Conservation (phyloP, 768 basidiomycete genomes). For the Psilocybe azurescens region DNA sequence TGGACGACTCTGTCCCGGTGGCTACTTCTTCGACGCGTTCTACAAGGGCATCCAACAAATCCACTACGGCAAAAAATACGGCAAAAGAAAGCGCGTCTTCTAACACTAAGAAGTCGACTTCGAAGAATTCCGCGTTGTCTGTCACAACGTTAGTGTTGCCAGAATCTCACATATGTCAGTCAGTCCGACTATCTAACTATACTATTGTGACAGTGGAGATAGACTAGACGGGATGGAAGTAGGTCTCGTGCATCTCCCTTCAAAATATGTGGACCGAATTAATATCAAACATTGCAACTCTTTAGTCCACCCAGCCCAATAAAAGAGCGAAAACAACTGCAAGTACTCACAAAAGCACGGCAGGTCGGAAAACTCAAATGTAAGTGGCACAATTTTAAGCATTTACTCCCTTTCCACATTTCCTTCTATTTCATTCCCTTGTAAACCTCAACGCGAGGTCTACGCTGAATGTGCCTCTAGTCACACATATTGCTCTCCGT, state of each 20-base stretch:
- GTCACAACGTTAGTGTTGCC: neutral
- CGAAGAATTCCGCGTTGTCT: constrained; percentile 2
- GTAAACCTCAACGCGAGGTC: neutral
- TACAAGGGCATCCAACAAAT: constrained; percentile 30
- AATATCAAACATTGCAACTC: neutral
- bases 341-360: constrained; percentile 18
- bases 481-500: neutral
- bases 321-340: constrained; percentile 32
- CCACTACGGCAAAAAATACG: constrained; percentile 22
- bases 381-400: constrained; percentile 14
- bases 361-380: constrained; percentile 24
- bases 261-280: no score
- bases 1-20: constrained; percentile 40
- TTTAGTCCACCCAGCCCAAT: constrained; percentile 30
- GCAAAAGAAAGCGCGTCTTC: constrained; percentile 4
- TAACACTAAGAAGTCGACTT: constrained; percentile 7
- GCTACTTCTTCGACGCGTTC: constrained; percentile 40
- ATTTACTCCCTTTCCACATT: constrained; percentile 1
- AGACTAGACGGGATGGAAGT: constrained; percentile 9
- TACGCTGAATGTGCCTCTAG: neutral
- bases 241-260: constrained; percentile 14
- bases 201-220: neutral
- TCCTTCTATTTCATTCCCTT: neutral
- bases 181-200: neutral
- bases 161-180: neutral